Base-by-base conservation (phyloP, 2,329 filamentous ascomycete species). In the Aureobasidium subglaciale region DNA sequence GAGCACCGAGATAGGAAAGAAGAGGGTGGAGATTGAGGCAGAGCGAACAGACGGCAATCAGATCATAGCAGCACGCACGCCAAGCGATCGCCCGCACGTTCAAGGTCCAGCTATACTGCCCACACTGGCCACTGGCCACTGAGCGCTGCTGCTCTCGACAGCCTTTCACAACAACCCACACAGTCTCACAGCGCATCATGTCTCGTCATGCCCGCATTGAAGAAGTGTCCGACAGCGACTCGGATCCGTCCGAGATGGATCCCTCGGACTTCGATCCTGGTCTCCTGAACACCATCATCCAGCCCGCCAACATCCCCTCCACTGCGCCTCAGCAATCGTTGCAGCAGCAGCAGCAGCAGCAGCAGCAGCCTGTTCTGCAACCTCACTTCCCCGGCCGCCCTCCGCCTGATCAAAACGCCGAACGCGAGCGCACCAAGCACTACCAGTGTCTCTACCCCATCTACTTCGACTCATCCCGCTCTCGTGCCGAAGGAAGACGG, bases 361-460 rank as follows among this genome's bases (percentile, higher is more conserved):
- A 66, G 43, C 43, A 48, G 15, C 43, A 48, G 20, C 58, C 61
- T 58, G 46, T 62, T 63, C 35, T 63, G 65, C 63, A 65, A 63
- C 63, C 68, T 64, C 30, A 59, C 18, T 43, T 57, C 8, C 56
- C 56, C n/a, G 48, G 48, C 25, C 56, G 48, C 18, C 24, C 48
- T 4, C 56, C 56, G 22, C 59, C 63, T 59, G 68, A 62, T 38
- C 73, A 71, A 50, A 74, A 70, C 63, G 73, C 72, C 57, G 72
- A 76, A 63, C 76, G 75, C 57, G 78, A 83, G 59, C 76, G 76
- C 58, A 77, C 89, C 71, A 88, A 86, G 67, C 76, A 83, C 72
- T 96, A 85, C 76, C 87, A 93, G 71, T 92, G 89, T 72, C 79
- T 99, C 24, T 99, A 99, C 75, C 92, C 93, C 0, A 76, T 97